Conservation (phyloP, 2,329 filamentous ascomycete species). For the Colletotrichum godetiae region DNA sequence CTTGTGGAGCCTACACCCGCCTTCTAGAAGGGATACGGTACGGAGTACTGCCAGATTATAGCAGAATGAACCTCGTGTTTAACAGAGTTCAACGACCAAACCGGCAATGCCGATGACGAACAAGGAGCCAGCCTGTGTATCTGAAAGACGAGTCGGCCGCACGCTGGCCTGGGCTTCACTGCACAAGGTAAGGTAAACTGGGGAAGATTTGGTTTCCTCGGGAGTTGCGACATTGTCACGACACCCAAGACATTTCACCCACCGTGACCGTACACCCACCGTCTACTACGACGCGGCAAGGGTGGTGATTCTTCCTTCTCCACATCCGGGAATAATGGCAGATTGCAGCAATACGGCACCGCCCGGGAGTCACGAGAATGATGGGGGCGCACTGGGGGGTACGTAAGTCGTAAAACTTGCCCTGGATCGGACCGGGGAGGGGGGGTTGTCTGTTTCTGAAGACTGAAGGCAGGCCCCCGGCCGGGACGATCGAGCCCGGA, state of each 20-base stretch:
- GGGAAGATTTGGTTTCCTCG: background rate
- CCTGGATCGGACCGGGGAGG: background rate
- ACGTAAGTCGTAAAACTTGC: no score
- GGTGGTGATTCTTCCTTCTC: background rate
- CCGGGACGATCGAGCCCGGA: slow-evolving; percentile 8
- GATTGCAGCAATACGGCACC: background rate
- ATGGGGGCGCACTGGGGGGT: background rate
- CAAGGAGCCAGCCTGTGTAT: background rate
- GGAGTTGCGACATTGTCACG: no score
- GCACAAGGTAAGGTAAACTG: no score
- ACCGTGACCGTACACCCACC: no score
- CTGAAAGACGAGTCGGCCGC: background rate
- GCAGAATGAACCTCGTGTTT: background rate
- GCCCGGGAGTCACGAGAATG: background rate
- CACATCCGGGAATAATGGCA: background rate
- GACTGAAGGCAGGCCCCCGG: background rate
- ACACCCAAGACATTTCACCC: no score
- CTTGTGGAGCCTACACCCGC: background rate
- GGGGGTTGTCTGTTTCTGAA: background rate
- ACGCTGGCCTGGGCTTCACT: background rate
- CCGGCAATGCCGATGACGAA: background rate
- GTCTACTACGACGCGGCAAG: no score
- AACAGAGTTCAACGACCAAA: background rate
- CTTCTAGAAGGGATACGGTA: background rate
- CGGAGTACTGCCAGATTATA: no score